Conservation (phyloP, 352 stramenopile genomes). For the Pythium apleroticum region DNA sequence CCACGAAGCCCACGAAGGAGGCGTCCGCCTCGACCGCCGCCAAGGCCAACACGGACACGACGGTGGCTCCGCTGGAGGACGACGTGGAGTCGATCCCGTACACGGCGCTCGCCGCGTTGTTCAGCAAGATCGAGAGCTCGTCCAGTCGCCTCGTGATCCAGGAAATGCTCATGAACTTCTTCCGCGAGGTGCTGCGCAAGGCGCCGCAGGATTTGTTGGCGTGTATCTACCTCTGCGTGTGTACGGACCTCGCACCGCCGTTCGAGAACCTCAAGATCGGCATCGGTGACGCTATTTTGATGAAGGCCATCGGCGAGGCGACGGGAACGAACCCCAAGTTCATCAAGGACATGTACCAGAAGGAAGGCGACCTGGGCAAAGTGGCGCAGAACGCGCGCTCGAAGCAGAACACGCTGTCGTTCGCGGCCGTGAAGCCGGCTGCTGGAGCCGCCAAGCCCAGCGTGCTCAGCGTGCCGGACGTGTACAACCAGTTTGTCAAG, state of each 20-base stretch:
- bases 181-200: conserved; percentile 71
- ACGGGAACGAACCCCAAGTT: conserved; percentile 90
- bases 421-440: conserved; percentile 33
- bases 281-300: conserved; percentile 97
- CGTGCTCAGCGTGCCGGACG: conserved; percentile 84
- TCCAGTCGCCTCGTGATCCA: conserved; percentile 82
- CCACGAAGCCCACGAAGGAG: conserved; percentile 20
- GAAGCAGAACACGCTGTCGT: conserved; percentile 93
- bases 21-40: conserved; percentile 9
- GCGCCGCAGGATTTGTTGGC: conserved; percentile 84
- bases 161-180: conserved; percentile 85
- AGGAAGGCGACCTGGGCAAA: conserved; percentile 96
- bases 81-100: conserved; percentile 38
- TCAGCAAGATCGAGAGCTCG: conserved; percentile 75
- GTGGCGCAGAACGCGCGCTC: conserved; percentile 93
- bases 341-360: conserved; percentile 96
- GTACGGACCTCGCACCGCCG: conserved; percentile 92
- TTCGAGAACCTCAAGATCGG: conserved; percentile 98
- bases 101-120: conserved; percentile 60
- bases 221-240: conserved; percentile 91
- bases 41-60: conserved; percentile 23
- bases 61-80: conserved; percentile 16
- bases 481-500: conserved; percentile 90
- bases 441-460: conserved; percentile 78
- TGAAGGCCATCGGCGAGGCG: conserved; percentile 96